Evolutionary conservation across 1,139 yeast genomes (phyloP).

Genomic region (Tardiomyces blankii): DNA sequence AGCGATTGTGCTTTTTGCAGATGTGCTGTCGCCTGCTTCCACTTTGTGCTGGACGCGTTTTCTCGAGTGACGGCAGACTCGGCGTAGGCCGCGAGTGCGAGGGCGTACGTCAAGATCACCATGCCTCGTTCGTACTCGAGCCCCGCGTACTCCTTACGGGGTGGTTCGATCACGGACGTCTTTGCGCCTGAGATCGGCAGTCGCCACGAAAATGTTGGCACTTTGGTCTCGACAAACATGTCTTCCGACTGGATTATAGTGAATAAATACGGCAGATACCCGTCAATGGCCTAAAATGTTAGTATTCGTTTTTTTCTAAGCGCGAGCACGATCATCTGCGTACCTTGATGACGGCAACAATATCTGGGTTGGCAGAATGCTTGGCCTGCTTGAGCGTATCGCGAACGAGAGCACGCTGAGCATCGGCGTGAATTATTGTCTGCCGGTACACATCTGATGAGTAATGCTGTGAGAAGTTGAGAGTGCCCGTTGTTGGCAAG

Average conservation of each 20-base stretch:
- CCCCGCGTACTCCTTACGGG: conserved; percentile 16
- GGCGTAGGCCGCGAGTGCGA: conserved; percentile 16
- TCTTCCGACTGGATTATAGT: conserved; percentile 9
- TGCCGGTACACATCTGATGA: conserved; percentile 17
- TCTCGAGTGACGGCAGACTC: conserved; percentile 8
- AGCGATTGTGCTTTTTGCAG: conserved; percentile 19
- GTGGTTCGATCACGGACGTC: conserved; percentile 13
- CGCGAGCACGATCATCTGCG: too few species aligned
- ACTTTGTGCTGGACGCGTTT: conserved; percentile 7
- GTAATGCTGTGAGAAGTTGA: conserved; percentile 15
- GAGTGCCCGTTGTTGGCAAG: conserved; percentile 21
- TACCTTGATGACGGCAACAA: conserved; percentile 19
- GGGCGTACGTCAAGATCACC: conserved; percentile 21
- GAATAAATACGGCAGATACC: conserved; percentile 20
- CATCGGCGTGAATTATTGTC: conserved; percentile 19
- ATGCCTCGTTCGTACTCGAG: conserved; percentile 22
- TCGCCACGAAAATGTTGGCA: conserved; percentile 19
- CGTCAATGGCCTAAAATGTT: conserved; percentile 18
- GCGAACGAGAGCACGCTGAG: conserved; percentile 20
- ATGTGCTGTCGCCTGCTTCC: conserved; percentile 22
- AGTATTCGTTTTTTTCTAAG: too few species aligned
- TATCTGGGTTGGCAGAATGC: conserved; percentile 18
- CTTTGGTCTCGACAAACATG: conserved; percentile 5
- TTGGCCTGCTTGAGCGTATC: conserved; percentile 23
- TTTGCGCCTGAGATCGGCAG: conserved; percentile 16